Percentiles rank a stretch among this genome's conserved stretches.
Conservation (phyloP, 2,329 filamentous ascomycete genomes). For the Colletotrichum costaricense region DNA sequence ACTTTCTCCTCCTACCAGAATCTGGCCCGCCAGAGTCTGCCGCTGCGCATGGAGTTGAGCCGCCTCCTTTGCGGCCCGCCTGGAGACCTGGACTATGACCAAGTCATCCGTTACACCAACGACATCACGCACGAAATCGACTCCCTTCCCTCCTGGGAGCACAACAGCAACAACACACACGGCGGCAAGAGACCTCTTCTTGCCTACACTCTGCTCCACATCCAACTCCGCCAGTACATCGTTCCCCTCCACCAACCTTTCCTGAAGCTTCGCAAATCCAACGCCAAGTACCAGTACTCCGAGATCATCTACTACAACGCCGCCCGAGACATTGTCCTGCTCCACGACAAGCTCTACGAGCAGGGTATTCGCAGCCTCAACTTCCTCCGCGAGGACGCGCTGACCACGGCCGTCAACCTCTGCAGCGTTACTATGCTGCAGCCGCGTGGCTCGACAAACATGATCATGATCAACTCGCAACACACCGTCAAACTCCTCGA, state of each 20-base stretch:
- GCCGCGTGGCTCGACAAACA: conserved; percentile 67
- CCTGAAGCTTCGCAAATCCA: conserved; percentile 67
- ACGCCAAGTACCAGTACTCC: conserved; percentile 71
- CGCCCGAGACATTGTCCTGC: conserved; percentile 69
- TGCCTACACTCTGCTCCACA: conserved; percentile 69
- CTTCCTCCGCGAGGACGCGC: conserved; percentile 69
- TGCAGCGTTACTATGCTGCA: conserved; percentile 72
- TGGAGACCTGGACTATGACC: conserved; percentile 69
- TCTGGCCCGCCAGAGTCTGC: conserved; percentile 65
- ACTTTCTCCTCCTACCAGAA: conserved; percentile 71
- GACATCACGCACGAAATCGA: conserved; percentile 71
- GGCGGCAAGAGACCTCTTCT: conserved; percentile 66
- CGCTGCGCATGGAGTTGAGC: conserved; percentile 67
- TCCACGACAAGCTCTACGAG: conserved; percentile 70
- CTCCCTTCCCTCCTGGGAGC: conserved; percentile 67
- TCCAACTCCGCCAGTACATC: conserved; percentile 71
- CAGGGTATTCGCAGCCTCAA: conserved; percentile 69
- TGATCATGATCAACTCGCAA: conserved; percentile 71
- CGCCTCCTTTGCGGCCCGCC: conserved; percentile 65
- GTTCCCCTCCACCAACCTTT: conserved; percentile 71
- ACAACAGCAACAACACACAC: conserved; percentile 46
- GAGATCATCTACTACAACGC: conserved; percentile 74
- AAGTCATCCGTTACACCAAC: conserved; percentile 71
- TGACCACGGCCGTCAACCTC: conserved; percentile 70
- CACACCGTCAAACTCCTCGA: conserved; percentile 72